A percentile compares a stretch with the other conserved stretches of the same genome.
Evolutionary conservation across 495 filamentous ascomycete species (phyloP).

Genomic region (Glarea lozoyensis): DNA sequence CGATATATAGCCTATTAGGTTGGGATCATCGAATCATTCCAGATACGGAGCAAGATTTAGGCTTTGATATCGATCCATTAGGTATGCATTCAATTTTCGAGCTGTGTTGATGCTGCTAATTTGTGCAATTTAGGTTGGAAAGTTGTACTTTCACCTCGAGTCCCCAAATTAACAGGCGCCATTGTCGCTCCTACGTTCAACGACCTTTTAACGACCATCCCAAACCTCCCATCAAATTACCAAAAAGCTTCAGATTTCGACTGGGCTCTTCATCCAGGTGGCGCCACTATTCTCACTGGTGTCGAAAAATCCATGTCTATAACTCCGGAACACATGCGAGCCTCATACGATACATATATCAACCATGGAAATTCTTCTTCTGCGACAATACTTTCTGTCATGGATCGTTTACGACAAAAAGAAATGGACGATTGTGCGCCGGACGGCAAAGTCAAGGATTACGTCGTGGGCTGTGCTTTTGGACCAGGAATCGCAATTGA

Average conservation of each 20-base stretch:
- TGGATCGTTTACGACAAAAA: slow-evolving; percentile 47
- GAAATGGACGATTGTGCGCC: slow-evolving; percentile 45
- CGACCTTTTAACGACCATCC: slow-evolving; percentile 33
- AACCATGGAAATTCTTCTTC: slow-evolving; percentile 54
- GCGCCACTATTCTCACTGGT: slow-evolving; percentile 52
- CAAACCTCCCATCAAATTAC: slow-evolving; percentile 32
- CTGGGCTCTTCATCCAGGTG: slow-evolving; percentile 63
- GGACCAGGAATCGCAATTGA: slow-evolving; percentile 56
- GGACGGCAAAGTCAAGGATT: slow-evolving; percentile 34
- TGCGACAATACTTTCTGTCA: slow-evolving; percentile 51
- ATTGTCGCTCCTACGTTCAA: slow-evolving; percentile 40
- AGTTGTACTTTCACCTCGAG: slow-evolving; percentile 47
- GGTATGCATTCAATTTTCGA: slow-evolving; percentile 23
- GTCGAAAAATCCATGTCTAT: slow-evolving; percentile 46
- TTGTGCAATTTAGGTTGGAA: slow-evolving; percentile 37
- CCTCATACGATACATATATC: slow-evolving; percentile 54
- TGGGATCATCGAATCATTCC: slow-evolving; percentile 49
- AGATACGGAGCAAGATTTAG: slow-evolving; percentile 45
- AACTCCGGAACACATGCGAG: slow-evolving; percentile 47
- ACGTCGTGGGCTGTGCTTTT: slow-evolving; percentile 56
- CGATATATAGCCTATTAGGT: slow-evolving; percentile 46
- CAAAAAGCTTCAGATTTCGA: slow-evolving; percentile 44
- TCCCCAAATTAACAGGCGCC: slow-evolving; percentile 40
- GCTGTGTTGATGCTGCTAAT: background rate
- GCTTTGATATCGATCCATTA: slow-evolving; percentile 49